These are phyloP conservation scores for Cercophora newfieldiana DNA, from an alignment of 495 filamentous ascomycete genomes.

Conservation along the genomic window DNA sequence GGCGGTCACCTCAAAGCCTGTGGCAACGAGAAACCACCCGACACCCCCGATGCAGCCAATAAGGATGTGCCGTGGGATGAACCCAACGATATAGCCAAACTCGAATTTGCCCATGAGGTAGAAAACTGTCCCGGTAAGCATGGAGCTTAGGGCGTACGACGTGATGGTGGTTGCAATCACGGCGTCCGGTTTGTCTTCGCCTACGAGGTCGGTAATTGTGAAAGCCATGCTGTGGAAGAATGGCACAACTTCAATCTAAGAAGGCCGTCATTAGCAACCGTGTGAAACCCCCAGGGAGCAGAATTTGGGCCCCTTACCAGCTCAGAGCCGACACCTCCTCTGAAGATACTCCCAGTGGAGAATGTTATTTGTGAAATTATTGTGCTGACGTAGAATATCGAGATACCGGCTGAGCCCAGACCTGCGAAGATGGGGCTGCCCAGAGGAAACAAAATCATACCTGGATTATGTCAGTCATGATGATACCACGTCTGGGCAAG, in stretches of 20 bases:
- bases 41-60: slow-evolving; percentile 97
- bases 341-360: slow-evolving; percentile 85
- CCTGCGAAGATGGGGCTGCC: slow-evolving; percentile 78
- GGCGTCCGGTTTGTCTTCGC: slow-evolving; percentile 75
- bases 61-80: slow-evolving; percentile 94
- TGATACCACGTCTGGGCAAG: not conserved
- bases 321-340: slow-evolving; percentile 92
- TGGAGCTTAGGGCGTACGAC: slow-evolving; percentile 85
- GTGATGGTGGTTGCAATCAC: slow-evolving; percentile 91
- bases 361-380: slow-evolving; percentile 94
- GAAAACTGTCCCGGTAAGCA: slow-evolving; percentile 89
- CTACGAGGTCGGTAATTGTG: slow-evolving; percentile 76
- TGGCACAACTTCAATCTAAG: slow-evolving; percentile 88
- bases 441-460: slow-evolving; percentile 93
- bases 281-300: not conserved
- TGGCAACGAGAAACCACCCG: slow-evolving; percentile 91
- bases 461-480: slow-evolving; percentile 38
- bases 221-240: slow-evolving; percentile 98
- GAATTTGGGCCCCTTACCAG: slow-evolving; percentile 56
- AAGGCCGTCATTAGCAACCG: slow-evolving; percentile 13
- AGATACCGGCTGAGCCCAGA: slow-evolving; percentile 89
- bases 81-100: slow-evolving; percentile 88
- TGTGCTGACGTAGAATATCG: slow-evolving; percentile 97
- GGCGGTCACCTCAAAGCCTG: slow-evolving; percentile 92
- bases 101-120: slow-evolving; percentile 82